Evolutionary conservation across 148 eudicot species (phyloP).

Genomic region (Vaccinium myrtillus): DNA sequence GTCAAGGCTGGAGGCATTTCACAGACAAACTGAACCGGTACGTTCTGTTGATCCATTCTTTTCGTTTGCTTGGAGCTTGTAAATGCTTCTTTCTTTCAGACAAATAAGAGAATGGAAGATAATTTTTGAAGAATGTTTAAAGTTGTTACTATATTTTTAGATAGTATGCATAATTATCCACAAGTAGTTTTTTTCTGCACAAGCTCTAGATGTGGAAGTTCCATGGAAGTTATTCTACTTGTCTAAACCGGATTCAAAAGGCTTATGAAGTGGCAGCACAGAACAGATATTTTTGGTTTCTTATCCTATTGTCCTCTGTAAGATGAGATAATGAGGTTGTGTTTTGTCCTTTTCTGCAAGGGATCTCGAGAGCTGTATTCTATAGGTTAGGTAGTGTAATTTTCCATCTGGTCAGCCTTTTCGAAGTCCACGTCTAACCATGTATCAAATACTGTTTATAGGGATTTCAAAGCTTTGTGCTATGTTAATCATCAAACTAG

Average conservation of each 20-base stretch:
- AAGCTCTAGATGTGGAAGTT: background rate
- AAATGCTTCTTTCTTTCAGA: background rate
- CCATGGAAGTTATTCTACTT: background rate
- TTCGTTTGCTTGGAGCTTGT: background rate
- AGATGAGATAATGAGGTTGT: background rate
- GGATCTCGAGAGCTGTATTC: background rate
- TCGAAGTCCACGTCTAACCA: background rate
- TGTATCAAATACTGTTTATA: background rate
- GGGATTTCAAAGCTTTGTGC: background rate
- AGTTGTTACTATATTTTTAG: background rate
- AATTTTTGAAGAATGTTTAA: background rate
- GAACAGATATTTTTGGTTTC: background rate
- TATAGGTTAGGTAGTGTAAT: background rate
- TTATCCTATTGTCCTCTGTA: background rate
- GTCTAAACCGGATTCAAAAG: background rate
- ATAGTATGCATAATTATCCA: background rate
- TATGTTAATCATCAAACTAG: background rate
- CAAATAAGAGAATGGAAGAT: background rate
- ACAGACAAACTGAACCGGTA: slow-evolving; percentile 67
- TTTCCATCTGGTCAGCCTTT: background rate
- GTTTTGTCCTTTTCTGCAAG: background rate
- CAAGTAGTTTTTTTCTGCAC: background rate
- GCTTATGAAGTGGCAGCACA: background rate
- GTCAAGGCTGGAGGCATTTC: slow-evolving; percentile 86
- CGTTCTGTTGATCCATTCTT: slow-evolving; percentile 3